phyloP scores from a whole-genome alignment of 208 protist species.

The Acanthamoeba lenticulata region DNA sequence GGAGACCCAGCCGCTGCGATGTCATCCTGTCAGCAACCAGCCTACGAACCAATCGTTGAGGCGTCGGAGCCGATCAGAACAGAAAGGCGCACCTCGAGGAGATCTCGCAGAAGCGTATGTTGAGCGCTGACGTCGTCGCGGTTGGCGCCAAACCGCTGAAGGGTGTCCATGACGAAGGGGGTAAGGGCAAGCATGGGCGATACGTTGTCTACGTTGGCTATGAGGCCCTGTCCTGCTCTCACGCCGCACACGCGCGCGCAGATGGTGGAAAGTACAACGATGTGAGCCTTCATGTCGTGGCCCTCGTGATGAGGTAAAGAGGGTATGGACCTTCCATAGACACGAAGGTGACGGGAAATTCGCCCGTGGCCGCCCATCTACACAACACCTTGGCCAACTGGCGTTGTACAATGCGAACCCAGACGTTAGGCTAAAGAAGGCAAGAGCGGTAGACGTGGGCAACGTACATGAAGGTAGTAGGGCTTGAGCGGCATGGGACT shows the following conservation, averaged over 20 bases:
- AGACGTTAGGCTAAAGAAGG: neutral
- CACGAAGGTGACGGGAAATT: conserved; percentile 20
- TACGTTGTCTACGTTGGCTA: neutral
- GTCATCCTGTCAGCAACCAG: neutral
- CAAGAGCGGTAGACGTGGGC: no score
- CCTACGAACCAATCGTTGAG: neutral
- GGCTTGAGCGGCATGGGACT: conserved; percentile 34
- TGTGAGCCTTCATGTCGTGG: no score
- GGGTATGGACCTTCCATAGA: neutral
- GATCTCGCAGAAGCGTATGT: neutral
- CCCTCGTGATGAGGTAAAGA: neutral
- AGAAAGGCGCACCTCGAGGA: conserved; percentile 47
- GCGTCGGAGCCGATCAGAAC: no score
- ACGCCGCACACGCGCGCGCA: neutral
- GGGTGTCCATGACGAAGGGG: neutral
- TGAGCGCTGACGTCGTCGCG: neutral
- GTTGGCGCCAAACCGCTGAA: neutral
- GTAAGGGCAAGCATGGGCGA: neutral
- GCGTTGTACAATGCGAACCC: no score
- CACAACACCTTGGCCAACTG: conserved; percentile 20
- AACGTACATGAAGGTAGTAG: conserved; percentile 25
- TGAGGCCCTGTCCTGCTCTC: neutral
- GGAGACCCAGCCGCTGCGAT: neutral
- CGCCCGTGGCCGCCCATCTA: neutral
- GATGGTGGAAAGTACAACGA: no score